A percentile compares a stretch with the other conserved stretches of the same genome.
These are phyloP conservation scores for Xerocomellus amylosporus DNA, from an alignment of 768 basidiomycete genomes.

Conservation along the genomic window DNA sequence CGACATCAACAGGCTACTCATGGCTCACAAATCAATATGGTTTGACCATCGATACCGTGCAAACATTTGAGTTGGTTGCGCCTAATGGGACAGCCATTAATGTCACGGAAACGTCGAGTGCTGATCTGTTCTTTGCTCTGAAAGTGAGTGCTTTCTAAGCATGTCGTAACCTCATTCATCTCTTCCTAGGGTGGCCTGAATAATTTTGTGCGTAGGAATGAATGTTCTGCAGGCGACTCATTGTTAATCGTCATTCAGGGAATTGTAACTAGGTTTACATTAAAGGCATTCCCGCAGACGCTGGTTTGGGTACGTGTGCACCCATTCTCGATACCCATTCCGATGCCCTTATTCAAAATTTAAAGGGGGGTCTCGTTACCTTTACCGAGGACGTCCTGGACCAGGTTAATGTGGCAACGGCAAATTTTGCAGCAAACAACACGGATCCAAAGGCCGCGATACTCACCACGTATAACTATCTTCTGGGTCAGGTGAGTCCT, in stretches of 20 bases:
- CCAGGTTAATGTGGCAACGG: conserved; percentile 17
- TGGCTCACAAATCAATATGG: conserved; percentile 64
- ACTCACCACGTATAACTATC: conserved; percentile 42
- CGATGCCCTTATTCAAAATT: neutral
- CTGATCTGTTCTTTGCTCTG: conserved; percentile 46
- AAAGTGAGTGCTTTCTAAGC: conserved; percentile 27
- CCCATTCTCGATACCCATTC: neutral
- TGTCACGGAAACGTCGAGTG: conserved; percentile 33
- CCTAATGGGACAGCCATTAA: conserved; percentile 39
- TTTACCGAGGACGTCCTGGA: conserved; percentile 15
- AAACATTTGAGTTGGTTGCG: conserved; percentile 54
- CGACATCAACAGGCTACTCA: conserved; percentile 13
- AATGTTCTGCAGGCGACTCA: neutral
- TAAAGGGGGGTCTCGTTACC: conserved; percentile 50
- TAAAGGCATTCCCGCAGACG: conserved; percentile 52
- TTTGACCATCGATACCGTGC: conserved; percentile 53
- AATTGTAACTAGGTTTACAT: conserved; percentile 56
- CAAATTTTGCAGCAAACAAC: conserved; percentile 18
- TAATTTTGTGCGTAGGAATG: conserved; percentile 46
- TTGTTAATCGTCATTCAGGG: conserved; percentile 34
- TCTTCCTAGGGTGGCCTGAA: conserved; percentile 53
- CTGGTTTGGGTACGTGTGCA: conserved; percentile 55
- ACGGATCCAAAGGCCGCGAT: conserved; percentile 31
- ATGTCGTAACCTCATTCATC: neutral
- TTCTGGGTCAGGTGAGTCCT: neutral